phyloP scores from a whole-genome alignment of 768 basidiomycete species.

The Russula vinacea region DNA sequence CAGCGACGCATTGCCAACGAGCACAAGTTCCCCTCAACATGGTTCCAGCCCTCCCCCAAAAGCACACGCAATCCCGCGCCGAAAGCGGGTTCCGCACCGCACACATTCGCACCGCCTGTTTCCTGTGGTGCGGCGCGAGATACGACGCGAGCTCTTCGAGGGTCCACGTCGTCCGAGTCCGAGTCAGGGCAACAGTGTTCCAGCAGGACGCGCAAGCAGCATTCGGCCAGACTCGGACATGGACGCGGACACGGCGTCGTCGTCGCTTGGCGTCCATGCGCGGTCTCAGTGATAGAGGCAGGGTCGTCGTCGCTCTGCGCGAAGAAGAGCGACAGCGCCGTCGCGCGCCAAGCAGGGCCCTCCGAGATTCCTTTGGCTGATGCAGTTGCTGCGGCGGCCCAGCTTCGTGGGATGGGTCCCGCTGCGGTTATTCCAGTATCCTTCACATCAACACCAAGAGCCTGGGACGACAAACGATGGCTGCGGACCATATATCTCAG shows the following conservation, averaged over 20 bases:
- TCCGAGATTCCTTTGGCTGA: constrained; percentile 34
- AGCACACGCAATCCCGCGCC: constrained; percentile 49
- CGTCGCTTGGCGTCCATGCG: neutral
- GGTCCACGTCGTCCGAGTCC: neutral
- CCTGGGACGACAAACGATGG: constrained; percentile 5
- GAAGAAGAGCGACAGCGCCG: constrained; percentile 55
- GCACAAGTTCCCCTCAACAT: constrained; percentile 59
- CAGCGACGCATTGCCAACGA: constrained; percentile 54
- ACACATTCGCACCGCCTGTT: constrained; percentile 54
- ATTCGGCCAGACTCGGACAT: constrained; percentile 46
- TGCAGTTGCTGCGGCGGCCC: constrained; percentile 41
- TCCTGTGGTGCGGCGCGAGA: constrained; percentile 58
- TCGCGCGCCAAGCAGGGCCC: constrained; percentile 47
- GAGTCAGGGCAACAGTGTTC: constrained; percentile 41
- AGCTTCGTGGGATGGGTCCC: constrained; percentile 50
- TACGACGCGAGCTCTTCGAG: constrained; percentile 47
- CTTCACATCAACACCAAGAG: constrained; percentile 8
- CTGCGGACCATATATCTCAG: constrained; percentile 26
- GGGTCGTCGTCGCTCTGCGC: constrained; percentile 32
- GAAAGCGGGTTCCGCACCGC: constrained; percentile 58
- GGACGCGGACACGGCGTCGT: neutral
- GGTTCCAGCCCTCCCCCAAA: constrained; percentile 31
- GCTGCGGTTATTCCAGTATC: constrained; percentile 21
- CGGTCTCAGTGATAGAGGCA: neutral
- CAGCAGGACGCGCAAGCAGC: constrained; percentile 56